Evolutionary conservation across 1,284 basidiomycete genomes (phyloP), one percentile per base, ranked within the genome.

Genomic region (Boletus smithii): DNA sequence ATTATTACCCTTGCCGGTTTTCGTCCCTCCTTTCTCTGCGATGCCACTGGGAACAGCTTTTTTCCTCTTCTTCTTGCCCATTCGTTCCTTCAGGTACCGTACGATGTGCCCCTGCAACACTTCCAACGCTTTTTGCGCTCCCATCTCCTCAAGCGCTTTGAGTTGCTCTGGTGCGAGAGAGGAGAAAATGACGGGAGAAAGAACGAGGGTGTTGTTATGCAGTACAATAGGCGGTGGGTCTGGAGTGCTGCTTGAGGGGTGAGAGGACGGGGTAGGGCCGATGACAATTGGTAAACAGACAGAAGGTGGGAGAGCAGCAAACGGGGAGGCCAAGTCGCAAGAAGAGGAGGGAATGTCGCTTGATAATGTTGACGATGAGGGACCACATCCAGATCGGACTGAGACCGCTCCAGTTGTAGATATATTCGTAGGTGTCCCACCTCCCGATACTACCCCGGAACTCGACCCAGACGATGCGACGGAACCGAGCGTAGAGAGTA

Each of bases 41-140:
- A 9, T 14, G 3, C 44, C 32, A 11, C 42, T 20, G 1, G 36
- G 17, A 34, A 10, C n/a, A 9, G 42, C 31, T 32, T 63, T 63
- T 50, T 67, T 66, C 42, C 65, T 62, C 50, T 64, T 67, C 44
- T 67, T 66, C 50, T 62, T 64, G 16, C 61, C 61, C 50, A 81
- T 79, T 54, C 83, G 79, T 67, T 92, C 89, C 69, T 94, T 94
- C 60, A 94, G 72, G 53, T 85, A 89, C 41, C 84, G 79, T 30
- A 93, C 88, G 61, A 95, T 88, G 60, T 92, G 88, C 1, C 80
- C 81, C 57, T 92, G 91, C 41, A 95, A 70, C 18, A 91, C 84
- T 57, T 84, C 81, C 46, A 95, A 69, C 8, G 92, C 91, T 59
- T 88, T 85, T 63, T 88, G 82, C 1, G 90, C 88, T 4, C 91